Percentiles rank a stretch among this genome's conserved stretches.
Evolutionary conservation across 164 flowering plant species (phyloP).

Genomic region (Dillenia turbinata): DNA sequence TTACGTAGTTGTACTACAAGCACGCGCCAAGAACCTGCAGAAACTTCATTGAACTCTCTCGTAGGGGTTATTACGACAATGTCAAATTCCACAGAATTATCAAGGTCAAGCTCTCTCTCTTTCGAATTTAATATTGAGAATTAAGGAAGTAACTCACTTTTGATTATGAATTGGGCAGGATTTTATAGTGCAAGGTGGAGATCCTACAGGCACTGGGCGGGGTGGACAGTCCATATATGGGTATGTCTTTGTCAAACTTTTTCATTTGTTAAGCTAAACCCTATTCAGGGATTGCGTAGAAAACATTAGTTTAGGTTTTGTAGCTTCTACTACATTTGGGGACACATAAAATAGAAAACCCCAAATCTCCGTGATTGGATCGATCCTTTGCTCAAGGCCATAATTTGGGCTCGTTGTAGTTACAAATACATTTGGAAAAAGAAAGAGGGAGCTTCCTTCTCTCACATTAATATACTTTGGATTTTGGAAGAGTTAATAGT

Average conservation of each 20-base stretch:
- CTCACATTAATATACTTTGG: too few relatives aligned
- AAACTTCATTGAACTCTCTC: slow-evolving; percentile 86
- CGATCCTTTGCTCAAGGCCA: too few relatives aligned
- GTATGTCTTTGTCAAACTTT: slow-evolving; percentile 24
- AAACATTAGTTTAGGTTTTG: too few relatives aligned
- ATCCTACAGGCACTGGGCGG: slow-evolving; percentile 97
- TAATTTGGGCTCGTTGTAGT: too few relatives aligned
- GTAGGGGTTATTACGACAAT: slow-evolving; percentile 81
- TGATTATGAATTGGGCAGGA: slow-evolving; percentile 39
- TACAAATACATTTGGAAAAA: too few relatives aligned
- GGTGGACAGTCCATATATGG: slow-evolving; percentile 98
- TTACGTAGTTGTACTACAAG: slow-evolving; percentile 67
- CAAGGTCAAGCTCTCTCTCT: slow-evolving; percentile 42
- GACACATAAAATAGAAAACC: too few relatives aligned
- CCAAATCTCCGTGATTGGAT: too few relatives aligned
- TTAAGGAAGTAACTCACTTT: neutral
- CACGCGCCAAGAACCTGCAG: slow-evolving; percentile 93
- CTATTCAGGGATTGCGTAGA: too few relatives aligned
- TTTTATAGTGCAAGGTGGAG: slow-evolving; percentile 97
- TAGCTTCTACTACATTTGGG: too few relatives aligned
- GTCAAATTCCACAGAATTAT: slow-evolving; percentile 86
- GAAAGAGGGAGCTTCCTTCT: too few relatives aligned
- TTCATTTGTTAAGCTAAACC: too few relatives aligned
- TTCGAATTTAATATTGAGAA: neutral
- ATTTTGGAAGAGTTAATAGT: too few relatives aligned